Evolutionary conservation across 805 yeast genomes (phyloP).

Genomic region (Priceomyces fermenticarens): DNA sequence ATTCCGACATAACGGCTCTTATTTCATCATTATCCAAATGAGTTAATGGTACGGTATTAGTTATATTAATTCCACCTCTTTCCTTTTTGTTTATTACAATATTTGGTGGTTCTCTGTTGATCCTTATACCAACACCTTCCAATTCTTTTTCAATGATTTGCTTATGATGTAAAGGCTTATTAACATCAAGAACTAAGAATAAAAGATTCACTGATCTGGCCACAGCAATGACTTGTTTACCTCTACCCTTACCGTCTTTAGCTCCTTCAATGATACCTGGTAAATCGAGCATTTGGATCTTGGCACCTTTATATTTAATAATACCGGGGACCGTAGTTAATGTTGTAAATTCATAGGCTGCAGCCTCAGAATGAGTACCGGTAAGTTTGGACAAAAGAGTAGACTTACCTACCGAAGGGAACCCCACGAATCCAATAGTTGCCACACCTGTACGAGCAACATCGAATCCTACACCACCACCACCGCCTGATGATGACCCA

Average conservation of each 20-base stretch:
- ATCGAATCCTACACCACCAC: constrained; percentile 92
- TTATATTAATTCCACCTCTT: constrained; percentile 91
- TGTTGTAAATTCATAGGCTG: constrained; percentile 96
- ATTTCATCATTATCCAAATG: constrained; percentile 91
- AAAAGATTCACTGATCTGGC: constrained; percentile 96
- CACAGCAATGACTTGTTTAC: constrained; percentile 96
- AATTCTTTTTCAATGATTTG: constrained; percentile 90
- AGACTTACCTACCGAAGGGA: constrained; percentile 92
- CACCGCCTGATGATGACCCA: constrained; percentile 73
- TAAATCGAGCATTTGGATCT: constrained; percentile 90
- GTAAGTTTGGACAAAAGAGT: constrained; percentile 85
- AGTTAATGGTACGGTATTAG: constrained; percentile 90
- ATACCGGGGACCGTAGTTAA: constrained; percentile 97
- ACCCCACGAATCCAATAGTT: constrained; percentile 95
- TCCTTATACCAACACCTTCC: constrained; percentile 96
- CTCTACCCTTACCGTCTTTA: constrained; percentile 88
- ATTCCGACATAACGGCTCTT: constrained; percentile 93
- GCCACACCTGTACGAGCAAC: constrained; percentile 99
- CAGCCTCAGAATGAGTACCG: constrained; percentile 97
- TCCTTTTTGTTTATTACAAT: constrained; percentile 90
- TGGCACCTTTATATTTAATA: constrained; percentile 94
- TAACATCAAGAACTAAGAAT: constrained; percentile 92
- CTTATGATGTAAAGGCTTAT: constrained; percentile 93
- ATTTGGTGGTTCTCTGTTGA: constrained; percentile 90
- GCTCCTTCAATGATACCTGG: constrained; percentile 93